Evolutionary conservation across 371 early-diverging fungal species (phyloP).

Genomic region (Actinomortierella ambigua): DNA sequence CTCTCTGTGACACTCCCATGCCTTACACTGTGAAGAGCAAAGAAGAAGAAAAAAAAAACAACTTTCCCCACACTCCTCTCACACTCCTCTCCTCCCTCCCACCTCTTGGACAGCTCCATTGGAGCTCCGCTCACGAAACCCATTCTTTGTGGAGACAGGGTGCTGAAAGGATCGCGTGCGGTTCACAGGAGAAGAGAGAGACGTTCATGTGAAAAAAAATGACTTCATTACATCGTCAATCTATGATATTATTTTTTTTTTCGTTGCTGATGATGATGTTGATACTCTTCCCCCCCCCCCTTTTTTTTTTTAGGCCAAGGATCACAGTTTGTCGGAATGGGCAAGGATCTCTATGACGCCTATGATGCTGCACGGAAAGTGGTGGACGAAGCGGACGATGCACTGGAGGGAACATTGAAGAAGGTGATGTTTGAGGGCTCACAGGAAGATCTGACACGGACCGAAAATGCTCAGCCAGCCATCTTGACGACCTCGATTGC

Average conservation of each 20-base stretch:
- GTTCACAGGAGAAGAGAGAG: neutral
- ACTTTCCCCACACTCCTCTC: too few species aligned
- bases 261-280: neutral
- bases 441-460: slow-evolving; percentile 73
- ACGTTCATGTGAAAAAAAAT: slow-evolving; percentile 1
- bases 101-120: too few species aligned
- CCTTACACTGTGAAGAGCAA: too few species aligned
- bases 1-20: too few species aligned
- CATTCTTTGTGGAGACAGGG: too few species aligned
- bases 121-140: too few species aligned
- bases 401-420: slow-evolving; percentile 69
- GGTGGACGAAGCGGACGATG: slow-evolving; percentile 91
- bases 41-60: too few species aligned
- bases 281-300: neutral
- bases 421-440: slow-evolving; percentile 85
- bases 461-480: slow-evolving; percentile 95
- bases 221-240: slow-evolving; percentile 5
- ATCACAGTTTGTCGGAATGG: slow-evolving; percentile 93
- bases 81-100: too few species aligned
- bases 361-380: slow-evolving; percentile 79
- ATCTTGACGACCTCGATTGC: slow-evolving; percentile 92
- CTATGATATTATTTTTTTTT: neutral
- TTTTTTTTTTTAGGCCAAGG: slow-evolving; percentile 70
- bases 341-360: slow-evolving; percentile 82
- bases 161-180: neutral